Percentiles rank a stretch among this genome's conserved stretches.
Conservation (phyloP, 2,329 filamentous ascomycete species). For the Blumeria hordei region DNA sequence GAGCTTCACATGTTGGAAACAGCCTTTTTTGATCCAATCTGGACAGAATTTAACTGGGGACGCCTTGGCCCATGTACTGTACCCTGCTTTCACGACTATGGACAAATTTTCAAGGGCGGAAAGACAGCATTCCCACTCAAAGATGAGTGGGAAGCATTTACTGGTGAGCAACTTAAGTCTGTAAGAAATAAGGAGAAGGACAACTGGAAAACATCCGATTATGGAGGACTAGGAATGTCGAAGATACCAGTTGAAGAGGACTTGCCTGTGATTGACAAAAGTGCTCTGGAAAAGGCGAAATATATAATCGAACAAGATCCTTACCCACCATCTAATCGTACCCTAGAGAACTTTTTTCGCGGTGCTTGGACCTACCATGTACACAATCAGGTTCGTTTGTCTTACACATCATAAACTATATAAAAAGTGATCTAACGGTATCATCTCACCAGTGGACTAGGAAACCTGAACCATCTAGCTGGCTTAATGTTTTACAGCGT, state of each 20-base stretch:
- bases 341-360: constrained; percentile 28
- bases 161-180: constrained; percentile 19
- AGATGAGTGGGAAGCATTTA: constrained; percentile 28
- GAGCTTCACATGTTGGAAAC: constrained; percentile 33
- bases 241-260: constrained; percentile 5
- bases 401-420: not conserved
- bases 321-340: constrained; percentile 30
- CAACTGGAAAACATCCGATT: constrained; percentile 3
- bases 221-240: constrained; percentile 5
- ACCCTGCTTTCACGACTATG: constrained; percentile 28
- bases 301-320: constrained; percentile 25
- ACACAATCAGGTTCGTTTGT: constrained; percentile 25
- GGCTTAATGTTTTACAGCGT: constrained; percentile 26
- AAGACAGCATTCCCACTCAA: constrained; percentile 20
- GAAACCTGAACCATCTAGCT: constrained; percentile 29
- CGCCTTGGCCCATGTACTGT: constrained; percentile 26
- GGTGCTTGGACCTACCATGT: constrained; percentile 32
- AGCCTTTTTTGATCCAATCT: constrained; percentile 30
- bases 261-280: constrained; percentile 7
- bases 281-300: constrained; percentile 15
- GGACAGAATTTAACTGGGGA: constrained; percentile 30
- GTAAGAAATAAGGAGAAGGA: constrained; percentile 8
- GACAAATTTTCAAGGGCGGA: constrained; percentile 24
- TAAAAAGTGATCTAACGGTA: not conserved
- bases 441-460: constrained; percentile 24